Evolutionary conservation across 257 asterid species (phyloP).

Genomic region (Fraxinus anomala): DNA sequence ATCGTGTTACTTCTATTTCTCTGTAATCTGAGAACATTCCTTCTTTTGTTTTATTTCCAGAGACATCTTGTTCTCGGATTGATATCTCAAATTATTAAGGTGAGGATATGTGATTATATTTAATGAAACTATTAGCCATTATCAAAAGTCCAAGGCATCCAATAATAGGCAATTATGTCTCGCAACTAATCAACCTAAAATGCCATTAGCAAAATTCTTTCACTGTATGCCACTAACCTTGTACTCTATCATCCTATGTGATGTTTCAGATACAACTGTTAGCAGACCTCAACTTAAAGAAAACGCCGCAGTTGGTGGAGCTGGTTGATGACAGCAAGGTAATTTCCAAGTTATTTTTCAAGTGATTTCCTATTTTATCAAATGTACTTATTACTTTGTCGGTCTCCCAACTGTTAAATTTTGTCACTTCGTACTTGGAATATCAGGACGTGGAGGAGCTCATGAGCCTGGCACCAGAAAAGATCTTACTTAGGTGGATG

Average conservation of each 20-base stretch:
- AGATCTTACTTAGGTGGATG: slow-evolving; percentile 96
- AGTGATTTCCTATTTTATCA: slow-evolving; percentile 11
- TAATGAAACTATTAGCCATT: slow-evolving; percentile 14
- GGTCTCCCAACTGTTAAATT: slow-evolving; percentile 4
- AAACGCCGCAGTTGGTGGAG: slow-evolving; percentile 92
- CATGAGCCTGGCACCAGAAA: slow-evolving; percentile 94
- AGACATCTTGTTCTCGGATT: slow-evolving; percentile 98
- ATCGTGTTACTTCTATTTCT: slow-evolving; percentile 18
- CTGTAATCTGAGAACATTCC: slow-evolving; percentile 29
- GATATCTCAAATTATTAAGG: slow-evolving; percentile 98
- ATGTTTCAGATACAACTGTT: slow-evolving; percentile 79
- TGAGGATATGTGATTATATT: slow-evolving; percentile 31
- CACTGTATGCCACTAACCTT: slow-evolving; percentile 15
- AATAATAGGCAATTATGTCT: not conserved
- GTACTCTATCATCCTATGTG: slow-evolving; percentile 16
- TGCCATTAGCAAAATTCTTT: slow-evolving; percentile 24
- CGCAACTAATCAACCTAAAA: slow-evolving; percentile 18
- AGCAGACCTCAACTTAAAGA: slow-evolving; percentile 91
- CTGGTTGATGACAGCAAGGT: slow-evolving; percentile 93
- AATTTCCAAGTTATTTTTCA: slow-evolving; percentile 5
- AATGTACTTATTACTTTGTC: slow-evolving; percentile 8
- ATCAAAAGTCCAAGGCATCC: not conserved
- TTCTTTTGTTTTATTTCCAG: slow-evolving; percentile 48
- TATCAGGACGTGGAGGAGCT: slow-evolving; percentile 91
- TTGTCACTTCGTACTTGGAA: slow-evolving; percentile 27